Base-by-base conservation (phyloP, 1,139 yeast genomes). In the Saccharomycopsis phalli region DNA sequence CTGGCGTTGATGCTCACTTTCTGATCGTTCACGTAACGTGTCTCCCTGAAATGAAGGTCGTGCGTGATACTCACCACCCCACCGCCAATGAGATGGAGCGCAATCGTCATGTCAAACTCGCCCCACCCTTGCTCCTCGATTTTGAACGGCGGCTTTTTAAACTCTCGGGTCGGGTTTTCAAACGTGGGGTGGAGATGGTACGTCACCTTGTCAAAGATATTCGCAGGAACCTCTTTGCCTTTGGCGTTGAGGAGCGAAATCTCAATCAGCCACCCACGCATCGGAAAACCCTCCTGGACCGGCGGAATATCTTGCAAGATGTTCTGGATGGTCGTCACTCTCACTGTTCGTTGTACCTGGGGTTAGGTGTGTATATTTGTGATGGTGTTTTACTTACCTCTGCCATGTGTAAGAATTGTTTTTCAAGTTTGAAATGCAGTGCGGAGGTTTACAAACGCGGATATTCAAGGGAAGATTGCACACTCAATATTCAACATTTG, bases 61-160 rank as follows among this genome's bases (percentile, higher is more conserved):
- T 91, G 97, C 54, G 74, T 75, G 48, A 91, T 62, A 55, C 83
- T 82, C 50, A 83, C 71, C 58, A 87, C 96, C 36, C 96, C 97
- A 40, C 81, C 82, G 46, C 94, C 97, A 26, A 82, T 71, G 45
- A 83, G 67, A 50, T 81, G 83, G 44, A 87, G 67, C 16, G 83
- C 71, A 49, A 91, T 79, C 37, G 84, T 86, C 56, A 91, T 72
- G 57, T 88, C 95, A 55, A 88, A 88, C 52, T 91, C 98, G 56
- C 98, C 98, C 98, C 98, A 91, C 37, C 98, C 98, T 65, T 86
- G 81, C 60, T 91, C 98, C 57, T 79, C 84, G 42, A 91, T 81
- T 55, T 65, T 72, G 63, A 88, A 91, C n/a, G 98, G 98, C 17
- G 83, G 75, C 54, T 78, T 78, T 55, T 83, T 86, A 54, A 86